Evolutionary conservation across 2,329 filamentous ascomycete species (phyloP).

Genomic region (Dryadomyces quercivorus): DNA sequence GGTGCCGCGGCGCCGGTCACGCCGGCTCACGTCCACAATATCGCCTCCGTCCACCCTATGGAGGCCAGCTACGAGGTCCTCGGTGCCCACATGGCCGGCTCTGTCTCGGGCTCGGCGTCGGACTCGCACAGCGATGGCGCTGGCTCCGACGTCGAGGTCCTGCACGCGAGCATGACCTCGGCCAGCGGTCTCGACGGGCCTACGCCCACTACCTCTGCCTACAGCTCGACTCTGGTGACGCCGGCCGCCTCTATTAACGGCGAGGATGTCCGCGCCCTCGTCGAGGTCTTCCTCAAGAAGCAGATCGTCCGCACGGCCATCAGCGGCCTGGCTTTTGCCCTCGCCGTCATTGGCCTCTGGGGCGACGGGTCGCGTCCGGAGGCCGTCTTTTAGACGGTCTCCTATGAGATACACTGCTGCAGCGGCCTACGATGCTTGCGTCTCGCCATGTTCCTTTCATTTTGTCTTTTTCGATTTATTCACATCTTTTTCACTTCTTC

Average conservation of each 20-base stretch:
- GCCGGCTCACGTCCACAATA: background rate
- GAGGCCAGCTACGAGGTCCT: constrained; percentile 57
- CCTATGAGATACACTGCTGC: background rate
- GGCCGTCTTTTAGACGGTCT: too few relatives aligned
- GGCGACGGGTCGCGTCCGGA: constrained; percentile 38
- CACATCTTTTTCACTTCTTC: background rate
- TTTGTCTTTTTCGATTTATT: background rate
- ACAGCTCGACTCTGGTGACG: constrained; percentile 23
- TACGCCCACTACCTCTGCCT: background rate
- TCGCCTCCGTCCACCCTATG: constrained; percentile 30
- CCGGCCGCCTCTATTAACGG: constrained; percentile 40
- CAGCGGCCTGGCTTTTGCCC: constrained; percentile 43
- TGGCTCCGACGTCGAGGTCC: constrained; percentile 11
- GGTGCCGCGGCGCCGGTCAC: constrained; percentile 14
- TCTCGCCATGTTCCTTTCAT: background rate
- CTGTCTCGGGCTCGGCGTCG: constrained; percentile 7
- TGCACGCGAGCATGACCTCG: background rate
- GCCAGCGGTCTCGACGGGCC: background rate
- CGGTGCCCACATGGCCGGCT: constrained; percentile 20
- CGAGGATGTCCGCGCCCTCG: constrained; percentile 46
- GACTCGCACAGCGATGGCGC: constrained; percentile 30
- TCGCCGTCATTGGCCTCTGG: constrained; percentile 55
- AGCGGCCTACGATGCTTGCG: too few relatives aligned
- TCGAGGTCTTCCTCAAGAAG: constrained; percentile 41
- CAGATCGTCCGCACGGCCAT: constrained; percentile 42